A percentile compares a stretch with the other conserved stretches of the same genome.
phyloP scores from a whole-genome alignment of 2,329 filamentous ascomycete genomes.

The Cadophora sp. region DNA sequence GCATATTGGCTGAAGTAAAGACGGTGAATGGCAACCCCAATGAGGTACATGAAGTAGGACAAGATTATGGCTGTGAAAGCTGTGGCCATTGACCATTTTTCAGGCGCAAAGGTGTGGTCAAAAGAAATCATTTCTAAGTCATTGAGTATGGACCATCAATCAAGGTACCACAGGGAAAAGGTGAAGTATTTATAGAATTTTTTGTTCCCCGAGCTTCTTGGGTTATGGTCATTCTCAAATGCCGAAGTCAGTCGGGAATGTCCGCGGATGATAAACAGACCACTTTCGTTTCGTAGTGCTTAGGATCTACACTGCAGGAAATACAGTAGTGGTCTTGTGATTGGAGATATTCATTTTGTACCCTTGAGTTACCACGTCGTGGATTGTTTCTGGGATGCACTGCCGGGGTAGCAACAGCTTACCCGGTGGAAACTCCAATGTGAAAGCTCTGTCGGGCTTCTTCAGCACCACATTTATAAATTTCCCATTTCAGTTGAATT shows the following conservation, averaged over 20 bases:
- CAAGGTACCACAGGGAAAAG: background rate
- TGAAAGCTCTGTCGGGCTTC: too few relatives aligned
- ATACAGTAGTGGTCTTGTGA: background rate
- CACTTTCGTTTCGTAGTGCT: too few relatives aligned
- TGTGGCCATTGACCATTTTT: conserved; percentile 1
- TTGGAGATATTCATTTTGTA: background rate
- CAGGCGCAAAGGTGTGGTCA: background rate
- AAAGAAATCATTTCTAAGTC: background rate
- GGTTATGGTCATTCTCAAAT: too few relatives aligned
- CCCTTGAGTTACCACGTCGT: background rate
- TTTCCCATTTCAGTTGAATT: too few relatives aligned
- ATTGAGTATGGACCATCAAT: background rate
- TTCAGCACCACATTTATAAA: too few relatives aligned
- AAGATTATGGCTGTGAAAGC: background rate
- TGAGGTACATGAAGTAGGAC: conserved; percentile 5
- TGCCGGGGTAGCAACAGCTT: background rate
- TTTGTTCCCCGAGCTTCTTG: too few relatives aligned
- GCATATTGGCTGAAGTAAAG: conserved; percentile 32
- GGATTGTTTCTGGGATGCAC: background rate
- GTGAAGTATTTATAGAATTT: too few relatives aligned
- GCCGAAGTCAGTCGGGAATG: too few relatives aligned
- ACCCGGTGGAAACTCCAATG: too few relatives aligned
- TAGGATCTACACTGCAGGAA: background rate
- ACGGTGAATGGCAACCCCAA: conserved; percentile 21
- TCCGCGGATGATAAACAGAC: background rate